These are phyloP conservation scores for Domatiomyces catenatus DNA, from an alignment of 2,329 filamentous ascomycete species.

Conservation along the genomic window DNA sequence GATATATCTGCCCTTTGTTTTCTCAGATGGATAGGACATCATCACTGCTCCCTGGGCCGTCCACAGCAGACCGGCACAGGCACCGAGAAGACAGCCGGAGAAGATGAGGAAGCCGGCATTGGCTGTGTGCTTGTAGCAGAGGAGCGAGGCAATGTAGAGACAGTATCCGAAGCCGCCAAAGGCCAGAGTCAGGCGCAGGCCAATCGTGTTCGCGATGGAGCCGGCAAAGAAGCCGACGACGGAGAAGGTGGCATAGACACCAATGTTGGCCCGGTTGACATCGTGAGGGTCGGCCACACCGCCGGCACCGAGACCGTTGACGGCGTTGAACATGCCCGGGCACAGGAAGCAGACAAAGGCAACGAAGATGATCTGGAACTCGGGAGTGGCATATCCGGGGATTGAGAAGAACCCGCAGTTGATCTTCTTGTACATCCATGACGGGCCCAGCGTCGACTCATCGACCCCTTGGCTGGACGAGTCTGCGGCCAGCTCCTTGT, in stretches of 20 bases:
- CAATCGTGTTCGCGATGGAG: slow-evolving; percentile 20
- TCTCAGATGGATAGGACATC: slow-evolving; percentile 64
- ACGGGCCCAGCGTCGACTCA: slow-evolving; percentile 18
- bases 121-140: slow-evolving; percentile 27
- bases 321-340: slow-evolving; percentile 58
- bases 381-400: slow-evolving; percentile 58
- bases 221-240: slow-evolving; percentile 42
- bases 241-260: slow-evolving; percentile 53
- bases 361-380: slow-evolving; percentile 56
- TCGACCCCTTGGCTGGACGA: slow-evolving; percentile 1
- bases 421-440: slow-evolving; percentile 54
- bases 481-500: slow-evolving; percentile 7
- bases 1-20: slow-evolving; percentile 66
- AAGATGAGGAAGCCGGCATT: slow-evolving; percentile 27
- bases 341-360: slow-evolving; percentile 56
- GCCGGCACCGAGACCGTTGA: slow-evolving; percentile 49
- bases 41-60: slow-evolving; percentile 27
- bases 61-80: slow-evolving; percentile 28
- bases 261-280: slow-evolving; percentile 52
- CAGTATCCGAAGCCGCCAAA: slow-evolving; percentile 23
- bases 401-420: slow-evolving; percentile 39
- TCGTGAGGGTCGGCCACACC: slow-evolving; percentile 43
- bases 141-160: slow-evolving; percentile 25
- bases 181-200: slow-evolving; percentile 19
- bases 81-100: slow-evolving; percentile 25